phyloP scores from a whole-genome alignment of 441 rosid species.

The Gossypium laxum region DNA sequence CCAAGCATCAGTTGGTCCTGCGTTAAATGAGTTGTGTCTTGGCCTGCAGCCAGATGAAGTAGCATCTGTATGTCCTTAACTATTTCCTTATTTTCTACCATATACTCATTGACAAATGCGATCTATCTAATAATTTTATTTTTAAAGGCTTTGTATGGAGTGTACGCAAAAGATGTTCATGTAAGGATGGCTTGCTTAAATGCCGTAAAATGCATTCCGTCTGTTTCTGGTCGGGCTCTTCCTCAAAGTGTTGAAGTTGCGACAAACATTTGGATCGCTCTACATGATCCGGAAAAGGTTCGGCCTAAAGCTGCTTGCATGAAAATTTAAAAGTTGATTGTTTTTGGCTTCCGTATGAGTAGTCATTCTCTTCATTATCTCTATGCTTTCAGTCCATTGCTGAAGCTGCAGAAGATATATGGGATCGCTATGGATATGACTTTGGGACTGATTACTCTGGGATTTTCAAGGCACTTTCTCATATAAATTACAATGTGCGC shows the following conservation, averaged over 20 bases:
- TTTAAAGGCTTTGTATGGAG: slow-evolving; percentile 73
- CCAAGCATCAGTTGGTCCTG: slow-evolving; percentile 76
- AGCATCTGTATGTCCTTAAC: slow-evolving; percentile 49
- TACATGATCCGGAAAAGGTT: slow-evolving; percentile 98
- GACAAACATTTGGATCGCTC: slow-evolving; percentile 86
- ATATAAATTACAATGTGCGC: slow-evolving; percentile 71
- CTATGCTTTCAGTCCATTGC: slow-evolving; percentile 61
- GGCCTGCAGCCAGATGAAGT: slow-evolving; percentile 77
- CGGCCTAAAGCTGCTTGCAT: slow-evolving; percentile 18
- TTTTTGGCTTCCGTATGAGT: neutral
- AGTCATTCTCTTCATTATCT: slow-evolving; percentile 10
- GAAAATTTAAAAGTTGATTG: neutral
- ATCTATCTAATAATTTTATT: slow-evolving; percentile 14
- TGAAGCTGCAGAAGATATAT: slow-evolving; percentile 85
- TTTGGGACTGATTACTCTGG: slow-evolving; percentile 83
- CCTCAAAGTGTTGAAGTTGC: slow-evolving; percentile 73
- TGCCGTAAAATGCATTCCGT: slow-evolving; percentile 90
- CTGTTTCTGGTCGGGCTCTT: slow-evolving; percentile 61
- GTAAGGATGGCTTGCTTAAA: slow-evolving; percentile 96
- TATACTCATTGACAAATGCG: neutral
- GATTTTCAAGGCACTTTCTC: slow-evolving; percentile 72
- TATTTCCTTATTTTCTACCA: slow-evolving; percentile 13
- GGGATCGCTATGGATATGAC: slow-evolving; percentile 92
- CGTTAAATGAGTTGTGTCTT: slow-evolving; percentile 88
- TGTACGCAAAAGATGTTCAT: slow-evolving; percentile 86